Percentiles rank a stretch among this genome's conserved stretches.
Conservation (phyloP, 2,329 filamentous ascomycete genomes). For the Pseudocercospora fijiensis region DNA sequence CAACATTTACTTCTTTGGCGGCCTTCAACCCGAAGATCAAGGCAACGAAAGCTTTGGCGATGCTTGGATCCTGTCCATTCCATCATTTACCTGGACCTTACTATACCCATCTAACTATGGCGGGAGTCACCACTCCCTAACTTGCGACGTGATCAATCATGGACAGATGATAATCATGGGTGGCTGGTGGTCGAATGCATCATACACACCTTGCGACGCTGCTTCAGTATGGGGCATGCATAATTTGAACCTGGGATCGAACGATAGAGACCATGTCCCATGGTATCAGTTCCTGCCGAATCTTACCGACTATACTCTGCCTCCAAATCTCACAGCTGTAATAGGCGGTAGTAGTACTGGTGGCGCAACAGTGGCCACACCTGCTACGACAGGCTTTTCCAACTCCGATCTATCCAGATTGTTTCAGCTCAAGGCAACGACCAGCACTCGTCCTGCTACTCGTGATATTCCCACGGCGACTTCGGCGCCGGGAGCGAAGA, state of each 20-base stretch:
- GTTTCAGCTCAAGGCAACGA: conserved; percentile 52
- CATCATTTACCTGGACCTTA: conserved; percentile 62
- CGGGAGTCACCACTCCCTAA: conserved; percentile 55
- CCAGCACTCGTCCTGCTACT: conserved; percentile 53
- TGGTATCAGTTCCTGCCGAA: conserved; percentile 52
- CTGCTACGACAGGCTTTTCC: conserved; percentile 51
- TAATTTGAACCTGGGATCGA: conserved; percentile 51
- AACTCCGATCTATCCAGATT: conserved; percentile 54
- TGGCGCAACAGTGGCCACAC: conserved; percentile 54
- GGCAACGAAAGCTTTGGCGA: conserved; percentile 58
- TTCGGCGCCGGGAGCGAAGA: conserved; percentile 24
- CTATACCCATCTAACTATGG: conserved; percentile 36
- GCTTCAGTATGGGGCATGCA: conserved; percentile 52
- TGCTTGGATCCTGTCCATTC: conserved; percentile 61
- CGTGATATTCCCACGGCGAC: conserved; percentile 40
- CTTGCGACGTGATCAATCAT: conserved; percentile 57
- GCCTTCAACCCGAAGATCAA: conserved; percentile 41
- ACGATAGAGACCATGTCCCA: conserved; percentile 44
- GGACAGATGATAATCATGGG: conserved; percentile 65
- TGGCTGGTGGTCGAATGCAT: conserved; percentile 58
- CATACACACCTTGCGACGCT: conserved; percentile 49
- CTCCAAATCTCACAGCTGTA: conserved; percentile 46
- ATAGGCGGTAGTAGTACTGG: conserved; percentile 55
- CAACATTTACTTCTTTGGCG: conserved; percentile 67
- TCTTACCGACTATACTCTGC: conserved; percentile 52